Conservation (phyloP, 2,329 filamentous ascomycete genomes). For the Piedraia hortae region DNA sequence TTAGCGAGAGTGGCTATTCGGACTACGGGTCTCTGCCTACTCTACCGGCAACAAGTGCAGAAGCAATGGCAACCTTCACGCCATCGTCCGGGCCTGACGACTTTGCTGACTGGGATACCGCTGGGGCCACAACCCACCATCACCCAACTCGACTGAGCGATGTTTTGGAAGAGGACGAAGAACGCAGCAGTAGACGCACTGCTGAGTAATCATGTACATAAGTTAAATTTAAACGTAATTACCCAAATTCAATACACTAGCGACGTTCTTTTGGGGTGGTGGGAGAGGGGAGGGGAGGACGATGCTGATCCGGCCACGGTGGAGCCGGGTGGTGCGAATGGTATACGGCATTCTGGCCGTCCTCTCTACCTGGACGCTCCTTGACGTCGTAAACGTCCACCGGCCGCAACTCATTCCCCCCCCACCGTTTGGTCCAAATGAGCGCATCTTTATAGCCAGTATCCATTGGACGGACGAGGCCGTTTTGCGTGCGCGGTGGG, state of each 20-base stretch:
- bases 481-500: conserved; percentile 35
- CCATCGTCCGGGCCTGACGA: conserved; percentile 15
- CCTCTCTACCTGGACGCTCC: conserved; percentile 4
- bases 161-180: conserved; percentile 62
- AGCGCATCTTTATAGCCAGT: conserved; percentile 35
- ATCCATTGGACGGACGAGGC: conserved; percentile 40
- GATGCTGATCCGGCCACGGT: conserved; percentile 1
- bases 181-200: conserved; percentile 12
- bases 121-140: conserved; percentile 40
- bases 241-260: no score
- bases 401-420: conserved; percentile 3
- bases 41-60: conserved; percentile 9
- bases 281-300: no score
- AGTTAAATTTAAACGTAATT: no score
- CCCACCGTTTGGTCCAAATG: conserved; percentile 4
- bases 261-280: no score
- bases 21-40: no score
- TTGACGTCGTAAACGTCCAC: conserved; percentile 6
- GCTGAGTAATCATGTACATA: conserved; percentile 3
- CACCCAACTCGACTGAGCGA: conserved; percentile 74
- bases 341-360: conserved; percentile 3
- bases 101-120: conserved; percentile 42
- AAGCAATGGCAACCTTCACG: conserved; percentile 10
- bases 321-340: conserved; percentile 1
- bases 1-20: no score